Conservation (phyloP, 495 filamentous ascomycete species). For the Rhypophila decipiens region DNA sequence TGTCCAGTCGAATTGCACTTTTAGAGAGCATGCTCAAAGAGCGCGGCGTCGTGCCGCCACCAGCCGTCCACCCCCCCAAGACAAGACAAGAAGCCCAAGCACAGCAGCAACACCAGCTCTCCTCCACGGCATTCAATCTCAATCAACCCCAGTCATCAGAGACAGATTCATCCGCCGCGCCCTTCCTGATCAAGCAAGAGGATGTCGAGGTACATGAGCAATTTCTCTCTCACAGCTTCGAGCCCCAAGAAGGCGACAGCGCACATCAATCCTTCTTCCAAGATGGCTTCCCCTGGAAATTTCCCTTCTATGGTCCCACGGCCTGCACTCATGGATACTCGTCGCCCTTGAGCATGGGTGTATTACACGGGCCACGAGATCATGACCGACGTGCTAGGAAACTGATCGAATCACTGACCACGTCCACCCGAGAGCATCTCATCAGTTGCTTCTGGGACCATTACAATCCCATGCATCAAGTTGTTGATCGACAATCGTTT, state of each 20-base stretch:
- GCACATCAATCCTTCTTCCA: conserved; percentile 37
- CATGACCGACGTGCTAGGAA: conserved; percentile 38
- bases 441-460: conserved; percentile 47
- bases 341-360: conserved; percentile 6
- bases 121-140: conserved; percentile 12
- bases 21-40: conserved; percentile 46
- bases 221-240: not conserved
- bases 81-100: conserved; percentile 35
- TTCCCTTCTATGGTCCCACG: conserved; percentile 44
- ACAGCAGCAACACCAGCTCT: conserved; percentile 8
- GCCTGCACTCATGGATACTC: conserved; percentile 33
- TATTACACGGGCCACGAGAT: conserved; percentile 21
- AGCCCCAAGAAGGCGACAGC: conserved; percentile 27
- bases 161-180: conserved; percentile 18
- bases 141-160: conserved; percentile 10
- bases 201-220: conserved; percentile 15
- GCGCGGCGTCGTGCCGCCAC: conserved; percentile 40
- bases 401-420: conserved; percentile 33
- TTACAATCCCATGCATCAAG: conserved; percentile 40
- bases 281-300: conserved; percentile 35
- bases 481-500: conserved; percentile 43
- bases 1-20: conserved; percentile 44
- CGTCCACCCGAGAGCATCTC: conserved; percentile 44
- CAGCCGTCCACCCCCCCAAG: conserved; percentile 47
- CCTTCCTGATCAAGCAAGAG: conserved; percentile 23